Evolutionary conservation across 805 yeast species (phyloP).

Genomic region (Starmerella stigmatis): DNA sequence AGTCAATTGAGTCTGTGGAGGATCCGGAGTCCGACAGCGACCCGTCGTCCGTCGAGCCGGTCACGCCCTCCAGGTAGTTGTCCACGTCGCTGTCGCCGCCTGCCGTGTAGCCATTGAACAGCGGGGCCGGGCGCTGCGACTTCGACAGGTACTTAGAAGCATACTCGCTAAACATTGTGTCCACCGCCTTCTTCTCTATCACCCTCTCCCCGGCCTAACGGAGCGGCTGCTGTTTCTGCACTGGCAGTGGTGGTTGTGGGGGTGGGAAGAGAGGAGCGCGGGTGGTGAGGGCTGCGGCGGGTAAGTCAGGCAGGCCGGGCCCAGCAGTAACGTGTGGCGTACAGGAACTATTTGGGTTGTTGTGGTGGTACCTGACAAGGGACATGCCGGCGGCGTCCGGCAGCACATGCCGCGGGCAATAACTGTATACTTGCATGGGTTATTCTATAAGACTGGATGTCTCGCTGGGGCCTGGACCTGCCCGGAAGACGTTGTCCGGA

Average conservation of each 20-base stretch:
- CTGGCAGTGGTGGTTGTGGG: not conserved
- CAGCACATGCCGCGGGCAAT: no score
- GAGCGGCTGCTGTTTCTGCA: no score
- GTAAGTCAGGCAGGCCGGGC: not conserved
- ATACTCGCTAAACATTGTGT: constrained; percentile 25
- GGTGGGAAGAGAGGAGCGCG: not conserved
- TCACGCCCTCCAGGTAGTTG: constrained; percentile 21
- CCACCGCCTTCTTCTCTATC: not conserved
- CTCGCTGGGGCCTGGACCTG: no score
- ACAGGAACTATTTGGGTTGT: not conserved
- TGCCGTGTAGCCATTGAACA: constrained; percentile 21
- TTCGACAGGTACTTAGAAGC: constrained; percentile 32
- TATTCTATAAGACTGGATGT: no score
- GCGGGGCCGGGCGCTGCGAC: constrained; percentile 29
- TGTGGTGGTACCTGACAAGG: no score
- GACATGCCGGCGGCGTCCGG: no score
- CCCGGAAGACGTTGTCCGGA: no score
- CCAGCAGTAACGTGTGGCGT: constrained; percentile 1
- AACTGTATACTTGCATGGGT: no score
- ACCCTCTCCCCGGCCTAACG: no score
- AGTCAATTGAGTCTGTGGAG: constrained; percentile 12
- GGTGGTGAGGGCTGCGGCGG: not conserved
- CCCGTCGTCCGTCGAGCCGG: constrained; percentile 16
- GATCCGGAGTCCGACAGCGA: constrained; percentile 2
- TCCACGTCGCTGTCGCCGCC: constrained; percentile 23